Percentiles rank a stretch among this genome's conserved stretches.
These are phyloP conservation scores for Apiospora koreana DNA, from an alignment of 2,329 filamentous ascomycete species.

Conservation along the genomic window DNA sequence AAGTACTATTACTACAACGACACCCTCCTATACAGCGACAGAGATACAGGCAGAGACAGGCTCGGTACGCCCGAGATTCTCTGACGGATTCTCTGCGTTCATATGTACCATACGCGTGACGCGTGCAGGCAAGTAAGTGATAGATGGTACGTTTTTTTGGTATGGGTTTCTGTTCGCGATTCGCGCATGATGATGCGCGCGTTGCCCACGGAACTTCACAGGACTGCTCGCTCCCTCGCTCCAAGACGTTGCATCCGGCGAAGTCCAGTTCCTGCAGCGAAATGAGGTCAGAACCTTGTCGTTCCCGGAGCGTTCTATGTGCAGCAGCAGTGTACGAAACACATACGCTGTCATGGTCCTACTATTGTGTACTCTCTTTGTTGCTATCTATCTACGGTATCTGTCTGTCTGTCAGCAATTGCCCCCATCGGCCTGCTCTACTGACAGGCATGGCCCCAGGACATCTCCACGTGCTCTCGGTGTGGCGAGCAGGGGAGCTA, in stretches of 20 bases:
- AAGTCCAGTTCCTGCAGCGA: constrained; percentile 10
- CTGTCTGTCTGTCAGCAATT: neutral
- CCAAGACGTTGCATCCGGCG: constrained; percentile 11
- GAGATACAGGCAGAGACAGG: neutral
- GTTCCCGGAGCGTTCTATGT: neutral
- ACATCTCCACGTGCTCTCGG: neutral
- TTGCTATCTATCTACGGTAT: neutral
- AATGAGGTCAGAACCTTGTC: constrained; percentile 11
- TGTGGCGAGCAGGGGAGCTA: neutral
- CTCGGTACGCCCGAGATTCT: constrained; percentile 1
- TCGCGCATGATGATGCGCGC: constrained; percentile 9
- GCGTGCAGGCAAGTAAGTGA: neutral
- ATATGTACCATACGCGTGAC: neutral
- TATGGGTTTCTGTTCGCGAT: neutral
- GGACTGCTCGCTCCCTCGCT: neutral
- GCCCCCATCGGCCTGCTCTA: neutral
- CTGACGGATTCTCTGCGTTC: neutral
- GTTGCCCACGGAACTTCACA: neutral
- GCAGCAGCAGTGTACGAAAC: neutral
- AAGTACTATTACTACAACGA: neutral
- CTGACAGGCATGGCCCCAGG: neutral
- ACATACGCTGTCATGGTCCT: neutral
- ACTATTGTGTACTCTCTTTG: neutral
- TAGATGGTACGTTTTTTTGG: neutral
- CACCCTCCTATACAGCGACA: neutral